phyloP scores from a whole-genome alignment of 192 early-diverging fungal genomes.

The Anaeromyces robustus region DNA sequence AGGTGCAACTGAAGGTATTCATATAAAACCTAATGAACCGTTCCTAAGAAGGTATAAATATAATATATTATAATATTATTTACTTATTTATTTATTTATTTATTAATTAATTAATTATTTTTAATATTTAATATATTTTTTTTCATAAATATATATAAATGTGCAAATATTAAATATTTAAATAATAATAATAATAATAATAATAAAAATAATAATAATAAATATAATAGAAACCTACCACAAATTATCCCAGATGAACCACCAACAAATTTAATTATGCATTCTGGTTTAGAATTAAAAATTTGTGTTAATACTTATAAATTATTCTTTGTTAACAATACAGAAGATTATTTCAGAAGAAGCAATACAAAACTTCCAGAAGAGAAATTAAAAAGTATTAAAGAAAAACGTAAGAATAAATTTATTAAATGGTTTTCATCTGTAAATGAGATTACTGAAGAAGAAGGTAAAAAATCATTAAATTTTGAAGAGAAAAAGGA shows the following conservation, averaged over 20 bases:
- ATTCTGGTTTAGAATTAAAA: constrained; percentile 82
- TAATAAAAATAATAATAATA: too few relatives aligned
- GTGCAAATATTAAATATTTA: not conserved
- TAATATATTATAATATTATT: not conserved
- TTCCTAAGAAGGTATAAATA: constrained; percentile 50
- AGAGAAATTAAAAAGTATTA: not conserved
- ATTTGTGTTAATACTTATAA: constrained; percentile 95
- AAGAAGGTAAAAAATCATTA: not conserved
- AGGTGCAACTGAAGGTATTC: constrained; percentile 55
- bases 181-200: too few relatives aligned
- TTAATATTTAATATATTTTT: not conserved
- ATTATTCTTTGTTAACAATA: constrained; percentile 87
- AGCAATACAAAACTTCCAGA: not conserved
- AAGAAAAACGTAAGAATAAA: not conserved
- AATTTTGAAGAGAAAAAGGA: not conserved
- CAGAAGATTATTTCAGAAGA: constrained; percentile 73
- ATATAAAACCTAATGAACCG: constrained; percentile 25
- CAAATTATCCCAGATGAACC: not conserved
- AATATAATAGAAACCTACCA: not conserved
- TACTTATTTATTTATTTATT: not conserved
- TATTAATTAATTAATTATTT: too few relatives aligned
- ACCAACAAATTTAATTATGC: constrained; percentile 41
- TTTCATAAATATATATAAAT: not conserved
- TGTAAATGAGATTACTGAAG: not conserved
- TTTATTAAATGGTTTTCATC: not conserved